Conservation (phyloP, 768 basidiomycete genomes). For the Boletus reticulatus region DNA sequence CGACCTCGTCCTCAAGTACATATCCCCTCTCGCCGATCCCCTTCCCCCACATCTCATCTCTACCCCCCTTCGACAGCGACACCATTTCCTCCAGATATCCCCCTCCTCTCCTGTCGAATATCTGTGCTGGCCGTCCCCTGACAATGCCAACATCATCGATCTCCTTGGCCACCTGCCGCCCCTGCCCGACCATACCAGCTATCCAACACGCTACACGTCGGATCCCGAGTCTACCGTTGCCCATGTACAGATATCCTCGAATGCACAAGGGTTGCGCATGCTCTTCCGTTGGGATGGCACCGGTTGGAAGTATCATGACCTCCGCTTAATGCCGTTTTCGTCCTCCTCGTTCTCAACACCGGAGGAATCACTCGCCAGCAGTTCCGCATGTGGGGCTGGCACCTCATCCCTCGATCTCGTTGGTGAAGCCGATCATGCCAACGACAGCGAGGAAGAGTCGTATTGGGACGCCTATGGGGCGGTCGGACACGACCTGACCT, state of each 20-base stretch:
- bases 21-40: conserved; percentile 47
- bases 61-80: conserved; percentile 55
- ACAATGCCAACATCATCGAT: conserved; percentile 35
- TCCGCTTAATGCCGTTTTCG: conserved; percentile 71
- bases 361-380: conserved; percentile 23
- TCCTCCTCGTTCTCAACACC: conserved; percentile 31
- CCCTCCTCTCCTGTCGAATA: conserved; percentile 52
- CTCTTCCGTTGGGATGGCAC: conserved; percentile 65
- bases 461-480: conserved; percentile 71
- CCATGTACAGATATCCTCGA: conserved; percentile 48
- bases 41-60: conserved; percentile 65
- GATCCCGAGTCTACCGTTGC: conserved; percentile 56
- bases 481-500: conserved; percentile 28
- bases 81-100: conserved; percentile 57
- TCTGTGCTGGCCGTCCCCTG: conserved; percentile 62
- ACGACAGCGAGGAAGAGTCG: conserved; percentile 42
- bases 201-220: conserved; percentile 37
- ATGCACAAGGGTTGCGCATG: conserved; percentile 46
- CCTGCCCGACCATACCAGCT: conserved; percentile 28
- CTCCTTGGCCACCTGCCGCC: conserved; percentile 42
- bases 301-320: conserved; percentile 72
- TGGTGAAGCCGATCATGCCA: conserved; percentile 17
- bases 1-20: conserved; percentile 53
- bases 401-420: not conserved
- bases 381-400: conserved; percentile 19